Base-by-base conservation (phyloP, 441 rosid species). In the Syzygium syzygioides region DNA sequence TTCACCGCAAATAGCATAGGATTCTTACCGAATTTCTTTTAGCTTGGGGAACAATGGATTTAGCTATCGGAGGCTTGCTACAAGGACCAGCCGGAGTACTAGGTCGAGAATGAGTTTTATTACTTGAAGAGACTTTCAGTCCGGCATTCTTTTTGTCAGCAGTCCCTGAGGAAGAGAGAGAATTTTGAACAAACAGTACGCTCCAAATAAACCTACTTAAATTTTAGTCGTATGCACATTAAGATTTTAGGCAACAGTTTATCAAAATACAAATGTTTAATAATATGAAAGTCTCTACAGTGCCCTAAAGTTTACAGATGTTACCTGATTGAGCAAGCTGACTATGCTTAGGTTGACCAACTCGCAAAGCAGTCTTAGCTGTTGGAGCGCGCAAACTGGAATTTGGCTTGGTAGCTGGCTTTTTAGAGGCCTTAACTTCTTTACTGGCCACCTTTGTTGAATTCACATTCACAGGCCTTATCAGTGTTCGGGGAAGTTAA, bases 401-500 rank as follows among this genome's bases (percentile, higher is more conserved):
- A 90, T 90, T 92, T 34, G 88, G 76, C 93, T 93, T 95, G 57
- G 92, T 86, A 89, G 88, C 92, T 80, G 91, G 91, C 88, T 68
- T 84, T 90, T 93, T 95, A 66, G 95, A 91, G 88, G 92, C 86
- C 90, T 91, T 94, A 79, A 90, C 66, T 90, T 92, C 97, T 91
- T 93, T 94, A 86, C 84, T 83, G 86, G 91, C 91, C 88, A 88
- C 90, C 86, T 91, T 94, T 66, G 92, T 89, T 11, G 91, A 88
- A 86, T 90, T 94, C 68, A 87, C 66, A 89, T 89, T 93, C 87
- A 94, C 93, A 88, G 95, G 95, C 90, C 94, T 93, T 94, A 93
- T 95, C 86, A 92, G 90, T 91, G 98, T 98, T 91, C 91, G 64
- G 59, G 88, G 92, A 91, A 94, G 94, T 97, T 93, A 97, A 98